Base-by-base conservation (phyloP, 176 grass and related monocot species). In the Luzula sylvatica region DNA sequence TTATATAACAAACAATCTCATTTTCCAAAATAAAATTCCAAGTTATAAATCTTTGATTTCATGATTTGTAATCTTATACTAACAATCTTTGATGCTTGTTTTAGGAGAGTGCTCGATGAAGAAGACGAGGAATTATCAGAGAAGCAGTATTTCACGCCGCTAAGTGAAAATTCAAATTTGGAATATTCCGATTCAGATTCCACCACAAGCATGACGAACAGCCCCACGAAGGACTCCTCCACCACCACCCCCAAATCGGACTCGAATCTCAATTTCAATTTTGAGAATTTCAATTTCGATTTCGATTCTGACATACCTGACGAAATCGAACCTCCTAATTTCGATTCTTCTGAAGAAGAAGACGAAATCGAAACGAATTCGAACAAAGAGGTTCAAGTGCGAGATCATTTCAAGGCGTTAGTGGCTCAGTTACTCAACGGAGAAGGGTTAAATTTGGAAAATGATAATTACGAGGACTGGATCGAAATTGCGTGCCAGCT, bases 101-200 rank as follows among this genome's bases (percentile, higher is more conserved):
- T 46, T 30, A 49, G 26, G 26, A 88, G 89, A 73, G 56, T 50
- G 61, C 19, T 30, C 18, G 71, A 72, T 30, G 83, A 70, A 23
- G 75, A 78, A 50, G 71, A 75, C 46, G 73, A 39, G 43, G 72
- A 78, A 6, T 72, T 78, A 46, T 38, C 73, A 15, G 25, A 75
- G 43, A 70, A 60, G 35, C 80, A 75, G 42, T 76, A 81, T 70
- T 76, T 85, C 45, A 68, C 57, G 21, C 64, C 62, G 4, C 13
- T 64, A 64, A 42, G 61, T 58, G 69, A 70, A 42, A 75, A 49
- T 52, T 69, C 82, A 58, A 73, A 67, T 67, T 76, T 65, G 20
- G 80, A 85, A 66, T 70, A 53, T 70, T 95, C 70, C 56, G 89
- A 95, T 83, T 73, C 81, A 43, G 89, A 95, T 62, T 84, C 77